Evolutionary conservation across 495 filamentous ascomycete species (phyloP).

Genomic region (Podospora pseudocomata): DNA sequence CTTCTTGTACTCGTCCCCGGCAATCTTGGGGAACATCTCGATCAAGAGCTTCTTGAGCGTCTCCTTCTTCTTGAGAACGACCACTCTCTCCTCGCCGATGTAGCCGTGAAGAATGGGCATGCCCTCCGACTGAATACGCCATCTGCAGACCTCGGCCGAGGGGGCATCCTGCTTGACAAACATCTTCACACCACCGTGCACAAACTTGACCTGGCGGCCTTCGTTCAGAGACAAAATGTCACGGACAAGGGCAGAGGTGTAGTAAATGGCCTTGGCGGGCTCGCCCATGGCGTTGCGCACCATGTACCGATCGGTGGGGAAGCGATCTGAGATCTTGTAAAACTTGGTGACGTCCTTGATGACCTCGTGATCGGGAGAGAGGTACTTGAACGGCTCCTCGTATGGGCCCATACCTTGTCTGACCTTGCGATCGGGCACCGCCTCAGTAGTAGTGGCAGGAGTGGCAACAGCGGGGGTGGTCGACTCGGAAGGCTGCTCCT

Average conservation of each 20-base stretch:
- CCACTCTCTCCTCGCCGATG: conserved; percentile 72
- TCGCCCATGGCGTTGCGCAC: conserved; percentile 84
- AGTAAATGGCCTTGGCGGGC: conserved; percentile 89
- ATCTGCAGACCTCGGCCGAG: conserved; percentile 74
- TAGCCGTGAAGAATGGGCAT: conserved; percentile 83
- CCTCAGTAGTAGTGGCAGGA: conserved; percentile 8
- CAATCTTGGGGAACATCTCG: conserved; percentile 92
- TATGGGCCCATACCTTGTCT: conserved; percentile 44
- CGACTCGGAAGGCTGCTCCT: conserved; percentile 18
- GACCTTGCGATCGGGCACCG: conserved; percentile 33
- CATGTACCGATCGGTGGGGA: conserved; percentile 89
- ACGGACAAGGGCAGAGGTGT: conserved; percentile 78
- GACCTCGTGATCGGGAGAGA: conserved; percentile 66
- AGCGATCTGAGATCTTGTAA: conserved; percentile 75
- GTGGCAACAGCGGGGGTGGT: conserved; percentile 19
- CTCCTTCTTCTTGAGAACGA: conserved; percentile 66
- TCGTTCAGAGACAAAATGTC: conserved; percentile 81
- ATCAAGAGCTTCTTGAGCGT: conserved; percentile 76
- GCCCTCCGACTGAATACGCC: conserved; percentile 94
- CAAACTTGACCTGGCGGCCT: conserved; percentile 85
- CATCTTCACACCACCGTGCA: conserved; percentile 96
- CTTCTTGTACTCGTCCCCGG: conserved; percentile 60
- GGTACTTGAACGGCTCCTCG: conserved; percentile 91
- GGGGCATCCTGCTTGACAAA: conserved; percentile 97
- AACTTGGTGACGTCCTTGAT: conserved; percentile 71